phyloP scores from a whole-genome alignment of 2,329 filamentous ascomycete species.

The Trichoderma brevicompactum region DNA sequence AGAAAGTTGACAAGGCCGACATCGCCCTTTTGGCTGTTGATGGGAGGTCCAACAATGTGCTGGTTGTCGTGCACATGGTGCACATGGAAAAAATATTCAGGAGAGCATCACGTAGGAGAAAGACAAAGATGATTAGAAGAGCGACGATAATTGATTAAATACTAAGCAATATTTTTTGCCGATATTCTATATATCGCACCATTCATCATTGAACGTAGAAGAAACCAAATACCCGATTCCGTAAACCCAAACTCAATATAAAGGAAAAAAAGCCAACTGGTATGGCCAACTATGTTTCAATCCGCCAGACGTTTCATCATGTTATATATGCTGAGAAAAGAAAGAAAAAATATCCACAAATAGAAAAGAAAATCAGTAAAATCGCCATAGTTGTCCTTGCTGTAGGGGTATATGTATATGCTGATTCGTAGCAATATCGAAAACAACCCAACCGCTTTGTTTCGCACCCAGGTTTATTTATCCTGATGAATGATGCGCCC shows the following conservation, averaged over 20 bases:
- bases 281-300: neutral
- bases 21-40: neutral
- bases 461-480: neutral
- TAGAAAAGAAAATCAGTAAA: neutral
- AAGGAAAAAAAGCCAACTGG: neutral
- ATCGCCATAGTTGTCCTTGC: slow-evolving; percentile 16
- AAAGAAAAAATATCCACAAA: neutral
- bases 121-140: neutral
- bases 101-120: neutral
- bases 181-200: slow-evolving; percentile 6
- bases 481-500: slow-evolving; percentile 1
- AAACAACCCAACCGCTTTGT: slow-evolving; percentile 18
- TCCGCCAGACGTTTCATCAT: slow-evolving; percentile 10
- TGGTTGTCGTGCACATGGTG: neutral
- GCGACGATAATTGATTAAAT: slow-evolving; percentile 13
- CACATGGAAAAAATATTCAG: neutral
- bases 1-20: neutral
- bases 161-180: slow-evolving; percentile 10
- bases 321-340: neutral
- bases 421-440: slow-evolving; percentile 5
- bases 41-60: neutral
- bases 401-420: slow-evolving; percentile 22
- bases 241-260: neutral
- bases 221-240: neutral
- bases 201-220: neutral